Evolutionary conservation across 1,139 yeast genomes (phyloP).

Genomic region (Kurtzmaniella quercitrusa): DNA sequence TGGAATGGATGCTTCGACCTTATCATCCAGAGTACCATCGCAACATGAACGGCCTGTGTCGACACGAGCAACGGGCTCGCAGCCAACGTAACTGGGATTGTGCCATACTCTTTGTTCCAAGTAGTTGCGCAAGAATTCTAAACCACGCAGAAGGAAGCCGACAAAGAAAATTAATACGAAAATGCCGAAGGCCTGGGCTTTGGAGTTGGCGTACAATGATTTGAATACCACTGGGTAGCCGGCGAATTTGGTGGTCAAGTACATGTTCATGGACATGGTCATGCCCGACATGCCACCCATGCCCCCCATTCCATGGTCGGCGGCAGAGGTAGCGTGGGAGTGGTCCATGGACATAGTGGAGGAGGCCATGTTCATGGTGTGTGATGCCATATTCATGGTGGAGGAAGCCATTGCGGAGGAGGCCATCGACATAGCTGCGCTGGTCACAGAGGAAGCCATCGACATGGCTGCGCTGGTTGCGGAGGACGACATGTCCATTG

Average conservation of each 20-base stretch:
- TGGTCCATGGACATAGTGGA: slow-evolving; percentile 7
- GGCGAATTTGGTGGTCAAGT: slow-evolving; percentile 45
- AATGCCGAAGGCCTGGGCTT: slow-evolving; percentile 68
- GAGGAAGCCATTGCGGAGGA: slow-evolving; percentile 1
- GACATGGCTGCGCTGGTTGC: neutral
- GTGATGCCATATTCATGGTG: slow-evolving; percentile 11
- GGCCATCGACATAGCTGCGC: neutral
- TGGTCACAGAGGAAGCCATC: neutral
- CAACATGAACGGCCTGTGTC: slow-evolving; percentile 1
- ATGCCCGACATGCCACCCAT: slow-evolving; percentile 8
- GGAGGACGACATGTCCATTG: neutral
- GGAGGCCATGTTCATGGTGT: slow-evolving; percentile 9
- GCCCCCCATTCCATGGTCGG: too few species aligned
- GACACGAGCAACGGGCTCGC: slow-evolving; percentile 6
- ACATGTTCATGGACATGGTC: slow-evolving; percentile 48
- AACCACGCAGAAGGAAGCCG: slow-evolving; percentile 55
- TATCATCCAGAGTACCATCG: slow-evolving; percentile 12
- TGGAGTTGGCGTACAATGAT: slow-evolving; percentile 45
- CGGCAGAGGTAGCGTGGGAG: slow-evolving; percentile 8
- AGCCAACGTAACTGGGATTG: slow-evolving; percentile 26
- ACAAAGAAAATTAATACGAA: slow-evolving; percentile 55
- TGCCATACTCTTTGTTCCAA: slow-evolving; percentile 63
- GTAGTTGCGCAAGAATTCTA: slow-evolving; percentile 56
- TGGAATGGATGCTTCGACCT: slow-evolving; percentile 8
- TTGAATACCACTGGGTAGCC: slow-evolving; percentile 61